Conservation (phyloP, 139 green algal species). For the Chara braunii region DNA sequence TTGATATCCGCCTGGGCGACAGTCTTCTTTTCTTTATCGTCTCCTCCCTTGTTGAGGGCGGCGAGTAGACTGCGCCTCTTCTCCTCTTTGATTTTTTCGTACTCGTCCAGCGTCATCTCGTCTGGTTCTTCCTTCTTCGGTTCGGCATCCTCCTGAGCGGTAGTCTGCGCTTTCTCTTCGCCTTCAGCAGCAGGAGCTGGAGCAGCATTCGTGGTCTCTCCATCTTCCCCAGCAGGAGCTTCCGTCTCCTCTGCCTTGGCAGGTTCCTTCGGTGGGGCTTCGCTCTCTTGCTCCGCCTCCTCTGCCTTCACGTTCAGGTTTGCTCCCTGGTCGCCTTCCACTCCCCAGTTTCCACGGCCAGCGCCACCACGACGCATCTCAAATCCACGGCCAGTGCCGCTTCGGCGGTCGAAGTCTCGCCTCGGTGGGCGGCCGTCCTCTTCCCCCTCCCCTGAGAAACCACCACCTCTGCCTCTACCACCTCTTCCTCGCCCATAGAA, state of each 20-base stretch:
- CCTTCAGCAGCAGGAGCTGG: slow-evolving; percentile 1
- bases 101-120: slow-evolving; percentile 38
- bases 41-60: too few species aligned
- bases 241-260: slow-evolving; percentile 9
- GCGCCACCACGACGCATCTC: slow-evolving; percentile 34
- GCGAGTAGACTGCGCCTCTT: too few species aligned
- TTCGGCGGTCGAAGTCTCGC: slow-evolving; percentile 24
- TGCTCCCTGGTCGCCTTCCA: slow-evolving; percentile 23
- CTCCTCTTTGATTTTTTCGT: slow-evolving; percentile 35
- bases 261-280: neutral
- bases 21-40: too few species aligned
- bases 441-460: slow-evolving; percentile 7
- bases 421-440: slow-evolving; percentile 5
- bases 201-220: too few species aligned
- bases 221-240: slow-evolving; percentile 1
- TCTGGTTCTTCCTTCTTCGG: slow-evolving; percentile 20
- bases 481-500: neutral
- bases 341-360: slow-evolving; percentile 29
- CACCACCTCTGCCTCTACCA: neutral
- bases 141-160: neutral
- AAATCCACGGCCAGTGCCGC: slow-evolving; percentile 29
- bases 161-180: neutral
- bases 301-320: too few species aligned
- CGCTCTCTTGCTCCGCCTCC: slow-evolving; percentile 4
- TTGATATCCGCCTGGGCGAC: too few species aligned